phyloP scores from a whole-genome alignment of 305 asterid species.

The Fraxinus floribunda region DNA sequence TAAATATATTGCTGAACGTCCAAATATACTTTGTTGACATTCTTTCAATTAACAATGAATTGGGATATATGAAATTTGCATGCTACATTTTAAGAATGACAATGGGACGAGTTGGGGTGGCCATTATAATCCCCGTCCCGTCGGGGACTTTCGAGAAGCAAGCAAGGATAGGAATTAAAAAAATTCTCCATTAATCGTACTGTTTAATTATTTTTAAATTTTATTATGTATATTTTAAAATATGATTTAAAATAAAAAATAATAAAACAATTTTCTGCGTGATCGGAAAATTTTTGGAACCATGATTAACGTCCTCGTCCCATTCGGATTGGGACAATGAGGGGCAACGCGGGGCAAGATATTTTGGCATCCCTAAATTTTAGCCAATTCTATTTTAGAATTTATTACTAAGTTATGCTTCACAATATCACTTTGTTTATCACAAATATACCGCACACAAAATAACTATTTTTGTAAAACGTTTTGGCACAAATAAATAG shows the following conservation, averaged over 20 bases:
- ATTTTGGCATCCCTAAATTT: neutral
- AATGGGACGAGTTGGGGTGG: neutral
- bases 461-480: neutral
- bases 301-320: neutral
- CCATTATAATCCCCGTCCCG: neutral
- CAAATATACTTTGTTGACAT: conserved; percentile 18
- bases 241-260: no score
- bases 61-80: neutral
- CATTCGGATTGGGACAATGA: neutral
- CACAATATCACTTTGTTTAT: neutral
- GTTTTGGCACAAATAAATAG: no score
- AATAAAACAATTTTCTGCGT: neutral
- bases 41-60: conserved; percentile 1
- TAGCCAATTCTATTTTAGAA: neutral
- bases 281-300: neutral
- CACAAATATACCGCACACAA: no score
- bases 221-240: neutral
- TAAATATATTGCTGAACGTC: conserved; percentile 1
- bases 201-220: neutral
- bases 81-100: neutral
- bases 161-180: neutral
- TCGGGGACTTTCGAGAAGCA: neutral
- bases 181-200: neutral
- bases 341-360: neutral
- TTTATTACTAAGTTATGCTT: neutral